These are phyloP conservation scores for Ogataea paradorogensis DNA, from an alignment of 805 yeast genomes.

Conservation along the genomic window DNA sequence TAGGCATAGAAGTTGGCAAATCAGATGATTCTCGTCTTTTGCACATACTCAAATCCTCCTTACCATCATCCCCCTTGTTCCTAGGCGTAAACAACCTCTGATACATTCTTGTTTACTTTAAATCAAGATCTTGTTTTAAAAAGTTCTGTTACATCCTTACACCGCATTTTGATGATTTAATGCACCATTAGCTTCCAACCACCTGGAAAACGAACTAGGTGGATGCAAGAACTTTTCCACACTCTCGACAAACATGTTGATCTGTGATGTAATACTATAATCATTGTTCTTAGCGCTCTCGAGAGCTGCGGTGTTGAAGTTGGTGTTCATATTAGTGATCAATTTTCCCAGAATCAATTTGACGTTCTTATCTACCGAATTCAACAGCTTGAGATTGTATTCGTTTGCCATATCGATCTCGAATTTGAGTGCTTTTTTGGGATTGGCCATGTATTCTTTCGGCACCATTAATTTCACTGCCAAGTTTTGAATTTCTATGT, in stretches of 20 bases:
- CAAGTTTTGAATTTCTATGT: constrained; percentile 25
- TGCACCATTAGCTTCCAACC: constrained; percentile 22
- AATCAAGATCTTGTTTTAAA: background rate
- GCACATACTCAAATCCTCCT: too few relatives aligned
- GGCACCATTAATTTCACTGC: constrained; percentile 33
- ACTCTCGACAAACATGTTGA: constrained; percentile 32
- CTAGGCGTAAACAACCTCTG: too few relatives aligned
- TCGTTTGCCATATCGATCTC: constrained; percentile 34
- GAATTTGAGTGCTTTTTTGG: constrained; percentile 25
- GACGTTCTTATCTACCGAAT: constrained; percentile 28
- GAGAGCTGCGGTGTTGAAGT: constrained; percentile 27
- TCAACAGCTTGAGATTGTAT: constrained; percentile 26
- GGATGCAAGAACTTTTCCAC: constrained; percentile 34
- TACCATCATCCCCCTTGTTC: too few relatives aligned
- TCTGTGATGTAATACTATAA: constrained; percentile 26
- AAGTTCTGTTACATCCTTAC: constrained; percentile 2
- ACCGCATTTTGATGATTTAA: constrained; percentile 13
- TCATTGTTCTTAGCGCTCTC: background rate
- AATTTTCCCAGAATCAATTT: constrained; percentile 33
- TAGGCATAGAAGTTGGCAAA: background rate
- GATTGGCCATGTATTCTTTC: constrained; percentile 22
- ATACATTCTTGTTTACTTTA: too few relatives aligned
- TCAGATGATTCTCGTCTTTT: too few relatives aligned
- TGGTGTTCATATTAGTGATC: constrained; percentile 29
- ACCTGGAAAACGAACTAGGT: constrained; percentile 25